A percentile compares a stretch with the other conserved stretches of the same genome.
These are phyloP conservation scores for Citrus mangshanensis DNA, from an alignment of 345 rosid species.

Conservation along the genomic window DNA sequence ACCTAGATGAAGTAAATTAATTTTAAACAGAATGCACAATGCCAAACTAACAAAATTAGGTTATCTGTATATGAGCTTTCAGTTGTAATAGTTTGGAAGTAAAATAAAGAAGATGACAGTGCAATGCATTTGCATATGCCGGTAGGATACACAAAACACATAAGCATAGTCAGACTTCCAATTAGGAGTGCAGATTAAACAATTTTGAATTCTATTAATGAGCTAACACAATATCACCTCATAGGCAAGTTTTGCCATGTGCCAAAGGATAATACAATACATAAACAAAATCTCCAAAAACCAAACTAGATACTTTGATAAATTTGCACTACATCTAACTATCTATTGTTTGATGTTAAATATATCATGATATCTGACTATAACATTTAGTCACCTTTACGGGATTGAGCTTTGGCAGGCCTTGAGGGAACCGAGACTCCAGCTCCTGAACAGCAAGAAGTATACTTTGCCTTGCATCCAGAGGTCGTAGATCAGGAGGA, in stretches of 20 bases:
- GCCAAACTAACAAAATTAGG: background rate
- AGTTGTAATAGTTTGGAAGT: background rate
- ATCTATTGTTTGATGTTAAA: background rate
- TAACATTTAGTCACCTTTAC: slow-evolving; percentile 53
- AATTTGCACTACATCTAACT: background rate
- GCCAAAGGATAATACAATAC: background rate
- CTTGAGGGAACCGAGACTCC: slow-evolving; percentile 76
- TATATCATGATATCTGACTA: background rate
- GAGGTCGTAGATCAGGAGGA: slow-evolving; percentile 88
- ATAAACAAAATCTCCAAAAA: background rate
- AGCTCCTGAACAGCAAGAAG: slow-evolving; percentile 86
- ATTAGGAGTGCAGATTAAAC: background rate
- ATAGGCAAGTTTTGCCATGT: background rate
- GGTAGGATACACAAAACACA: background rate
- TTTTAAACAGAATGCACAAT: background rate
- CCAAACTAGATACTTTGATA: background rate
- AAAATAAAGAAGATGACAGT: background rate
- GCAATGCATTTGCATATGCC: background rate
- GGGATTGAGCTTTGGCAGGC: slow-evolving; percentile 97
- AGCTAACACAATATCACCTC: background rate
- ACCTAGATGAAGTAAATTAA: background rate
- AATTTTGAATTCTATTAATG: background rate
- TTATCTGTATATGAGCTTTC: background rate
- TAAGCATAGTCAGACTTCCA: background rate
- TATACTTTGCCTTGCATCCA: slow-evolving; percentile 94